Evolutionary conservation across 768 basidiomycete species (phyloP), one percentile per base, ranked within the genome.

Genomic region (Amanita thiersii): DNA sequence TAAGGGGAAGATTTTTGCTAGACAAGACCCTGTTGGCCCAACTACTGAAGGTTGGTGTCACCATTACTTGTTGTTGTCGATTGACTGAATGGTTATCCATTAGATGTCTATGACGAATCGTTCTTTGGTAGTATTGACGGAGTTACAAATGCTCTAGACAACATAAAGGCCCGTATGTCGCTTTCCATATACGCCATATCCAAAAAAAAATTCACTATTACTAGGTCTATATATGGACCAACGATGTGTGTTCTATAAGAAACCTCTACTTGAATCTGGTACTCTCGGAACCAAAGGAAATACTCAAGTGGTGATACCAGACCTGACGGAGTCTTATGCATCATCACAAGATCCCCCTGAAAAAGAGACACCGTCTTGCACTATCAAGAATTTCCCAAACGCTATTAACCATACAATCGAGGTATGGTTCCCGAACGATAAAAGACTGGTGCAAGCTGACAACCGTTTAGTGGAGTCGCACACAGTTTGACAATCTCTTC

Each of bases 291-390:
- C 96, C 26, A 97, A 98, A 65, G 96, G 91, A 48, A 99, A 98
- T 61, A 81, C 84, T 3, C 96, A 99, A 64, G 91, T 98, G 49
- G 74, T 99, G 44, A 75, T 97, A 37, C 96, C 94, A 15, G 77
- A 96, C 60, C 50, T 97, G 29, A 96, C 94, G 10, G 96, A 99
- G 62, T 94, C 90, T 12, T 99, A 99, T 61, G 83, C 87, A 10
- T 94, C 92, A 6, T 97, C 93, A 10, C 96, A 98, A 63, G 96
- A 99, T 58, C 96, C 96, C 33, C 96, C 96, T 6, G 96, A 99
- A 66, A 98, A 96, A 63, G 86, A 93, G 56, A 82, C 92, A 1
- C 87, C 96, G 17, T 88, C 87, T 18, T 99, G 96, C 61, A 99
- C 96, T 1, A 85, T 98, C 59, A 98, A 97, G 69, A 97, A 89